phyloP scores from a whole-genome alignment of 2,329 filamentous ascomycete genomes.

The Nothopassalora personata region DNA sequence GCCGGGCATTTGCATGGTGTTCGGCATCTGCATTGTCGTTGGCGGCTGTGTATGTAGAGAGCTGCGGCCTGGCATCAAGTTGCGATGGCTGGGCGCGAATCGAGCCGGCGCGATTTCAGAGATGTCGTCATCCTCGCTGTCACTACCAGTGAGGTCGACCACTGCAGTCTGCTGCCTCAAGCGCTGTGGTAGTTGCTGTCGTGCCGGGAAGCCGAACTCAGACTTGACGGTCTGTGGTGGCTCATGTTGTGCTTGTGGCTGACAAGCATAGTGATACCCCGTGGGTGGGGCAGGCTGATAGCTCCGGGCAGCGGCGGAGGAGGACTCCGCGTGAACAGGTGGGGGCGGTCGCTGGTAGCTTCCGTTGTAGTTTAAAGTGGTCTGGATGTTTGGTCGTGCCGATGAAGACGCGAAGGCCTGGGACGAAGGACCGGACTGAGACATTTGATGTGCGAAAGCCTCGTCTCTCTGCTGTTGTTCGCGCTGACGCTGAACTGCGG shows the following conservation, averaged over 20 bases:
- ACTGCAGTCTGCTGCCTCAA: conserved; percentile 15
- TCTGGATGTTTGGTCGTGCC: conserved; percentile 25
- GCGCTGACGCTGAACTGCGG: conserved; percentile 8
- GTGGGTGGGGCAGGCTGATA: background rate
- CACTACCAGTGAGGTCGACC: conserved; percentile 30
- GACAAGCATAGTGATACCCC: background rate
- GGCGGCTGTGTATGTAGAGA: conserved; percentile 3
- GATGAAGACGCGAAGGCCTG: conserved; percentile 18
- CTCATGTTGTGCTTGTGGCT: background rate
- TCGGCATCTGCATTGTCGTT: conserved; percentile 7
- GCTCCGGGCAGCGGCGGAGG: conserved; percentile 3
- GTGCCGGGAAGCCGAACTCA: background rate
- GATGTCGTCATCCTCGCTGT: conserved; percentile 29
- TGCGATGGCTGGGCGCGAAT: conserved; percentile 23
- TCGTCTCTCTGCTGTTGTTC: conserved; percentile 23
- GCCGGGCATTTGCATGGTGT: conserved; percentile 20
- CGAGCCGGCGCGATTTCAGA: conserved; percentile 21
- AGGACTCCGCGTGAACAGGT: conserved; percentile 11
- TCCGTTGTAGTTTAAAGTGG: conserved; percentile 27
- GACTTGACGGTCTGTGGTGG: conserved; percentile 7
- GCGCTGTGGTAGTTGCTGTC: conserved; percentile 14
- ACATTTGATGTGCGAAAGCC: conserved; percentile 25
- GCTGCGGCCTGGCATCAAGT: background rate
- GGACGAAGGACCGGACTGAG: conserved; percentile 13
- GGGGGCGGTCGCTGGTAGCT: conserved; percentile 22